Evolutionary conservation across 176 grass and related monocot genomes (phyloP), one percentile per base, ranked within the genome.

Genomic region (Dactylis glomerata): DNA sequence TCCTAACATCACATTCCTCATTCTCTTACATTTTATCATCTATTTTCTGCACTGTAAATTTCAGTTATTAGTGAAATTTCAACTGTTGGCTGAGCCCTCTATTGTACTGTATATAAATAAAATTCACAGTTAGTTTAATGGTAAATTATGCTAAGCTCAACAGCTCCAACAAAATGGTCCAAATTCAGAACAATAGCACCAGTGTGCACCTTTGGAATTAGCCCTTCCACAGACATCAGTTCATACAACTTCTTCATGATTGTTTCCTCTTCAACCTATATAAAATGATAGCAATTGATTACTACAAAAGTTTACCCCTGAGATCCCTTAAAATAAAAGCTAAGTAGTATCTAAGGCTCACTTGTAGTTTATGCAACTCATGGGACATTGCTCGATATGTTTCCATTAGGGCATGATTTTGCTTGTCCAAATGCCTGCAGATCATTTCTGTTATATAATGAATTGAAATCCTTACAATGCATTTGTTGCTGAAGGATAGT

Each of bases 211-310:
- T 95, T 90, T 73, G 82, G 89, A 83, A 98, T 65, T n/a, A n/a
- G n/a, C n/a, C n/a, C n/a, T n/a, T n/a, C n/a, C n/a, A n/a, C n/a
- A n/a, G n/a, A n/a, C n/a, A 98, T 95, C 34, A 88, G 30, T 42
- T 90, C 85, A 42, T 95, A 95, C 61, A 98, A 68, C 45, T 98
- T 98, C 8, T 62, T 79, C 91, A 98, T 98, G 54, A 93, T 82
- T 83, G 89, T 93, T 82, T 98, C 92, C 82, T 98, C 96, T 88
- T 95, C 96, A 63, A 95, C 85, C 92, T 95, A n/a, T 30, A 81
- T 13, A 86, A 42, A 76, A 66, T 70, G 27, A 59, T 64, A 55
- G 23, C 11, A 84, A 58, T n/a, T n/a, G 41, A 20, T 84, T 45
- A 71, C 20, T 64, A 75, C 72, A 34, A 52, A 87, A 81, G 15